Evolutionary conservation across 2,329 filamentous ascomycete species (phyloP).

Genomic region (Colletotrichum sp.): DNA sequence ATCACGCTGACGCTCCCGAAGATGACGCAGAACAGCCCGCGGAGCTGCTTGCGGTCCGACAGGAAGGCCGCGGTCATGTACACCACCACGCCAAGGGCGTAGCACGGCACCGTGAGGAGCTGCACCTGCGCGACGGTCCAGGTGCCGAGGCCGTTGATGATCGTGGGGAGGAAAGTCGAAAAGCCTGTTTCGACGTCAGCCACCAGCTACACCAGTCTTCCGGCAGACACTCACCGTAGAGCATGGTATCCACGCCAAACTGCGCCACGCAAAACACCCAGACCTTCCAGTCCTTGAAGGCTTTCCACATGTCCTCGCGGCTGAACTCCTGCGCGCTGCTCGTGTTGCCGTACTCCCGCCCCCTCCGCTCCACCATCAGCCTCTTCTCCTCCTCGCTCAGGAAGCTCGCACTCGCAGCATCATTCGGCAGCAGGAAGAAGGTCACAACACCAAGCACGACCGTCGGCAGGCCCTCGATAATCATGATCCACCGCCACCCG

Average conservation of each 20-base stretch:
- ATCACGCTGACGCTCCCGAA: slow-evolving; percentile 59
- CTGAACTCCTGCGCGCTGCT: slow-evolving; percentile 49
- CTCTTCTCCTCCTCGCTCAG: slow-evolving; percentile 36
- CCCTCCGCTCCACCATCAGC: slow-evolving; percentile 29
- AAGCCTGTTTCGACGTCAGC: slow-evolving; percentile 43
- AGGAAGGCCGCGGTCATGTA: slow-evolving; percentile 71
- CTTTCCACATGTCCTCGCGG: slow-evolving; percentile 68
- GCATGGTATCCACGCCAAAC: slow-evolving; percentile 77
- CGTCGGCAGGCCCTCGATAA: slow-evolving; percentile 54
- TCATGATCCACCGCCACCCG: slow-evolving; percentile 78
- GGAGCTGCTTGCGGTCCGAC: slow-evolving; percentile 67
- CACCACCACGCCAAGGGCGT: slow-evolving; percentile 67
- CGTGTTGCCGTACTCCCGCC: slow-evolving; percentile 52
- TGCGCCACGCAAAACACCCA: slow-evolving; percentile 73
- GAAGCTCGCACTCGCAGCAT: slow-evolving; percentile 39
- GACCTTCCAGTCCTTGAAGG: slow-evolving; percentile 77
- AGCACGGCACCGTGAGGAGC: slow-evolving; percentile 69
- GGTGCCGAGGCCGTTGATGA: slow-evolving; percentile 62
- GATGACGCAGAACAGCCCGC: slow-evolving; percentile 57
- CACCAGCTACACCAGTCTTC: no score
- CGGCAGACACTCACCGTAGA: slow-evolving; percentile 57
- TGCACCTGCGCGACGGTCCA: slow-evolving; percentile 62
- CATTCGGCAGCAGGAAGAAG: slow-evolving; percentile 60
- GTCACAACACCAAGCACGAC: slow-evolving; percentile 55
- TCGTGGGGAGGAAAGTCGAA: slow-evolving; percentile 68